A percentile compares a stretch with the other conserved stretches of the same genome.
Evolutionary conservation across 345 rosid genomes (phyloP).

Genomic region (Lenwebbia sp.): DNA sequence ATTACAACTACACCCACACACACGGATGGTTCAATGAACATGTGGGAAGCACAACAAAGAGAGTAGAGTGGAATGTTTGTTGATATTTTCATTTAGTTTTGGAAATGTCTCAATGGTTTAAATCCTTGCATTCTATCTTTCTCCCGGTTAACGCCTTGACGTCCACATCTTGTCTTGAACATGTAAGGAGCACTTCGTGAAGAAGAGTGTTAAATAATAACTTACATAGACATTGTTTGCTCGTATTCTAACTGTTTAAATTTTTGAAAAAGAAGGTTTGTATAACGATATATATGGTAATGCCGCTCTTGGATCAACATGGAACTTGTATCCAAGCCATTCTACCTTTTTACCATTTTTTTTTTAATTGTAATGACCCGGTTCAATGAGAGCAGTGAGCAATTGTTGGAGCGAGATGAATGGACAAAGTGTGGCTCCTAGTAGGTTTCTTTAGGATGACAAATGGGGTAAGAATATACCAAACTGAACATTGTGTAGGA

Average conservation of each 20-base stretch:
- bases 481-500: background rate
- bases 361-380: background rate
- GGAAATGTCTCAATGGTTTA: background rate
- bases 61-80: background rate
- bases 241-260: background rate
- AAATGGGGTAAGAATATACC: background rate
- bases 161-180: background rate
- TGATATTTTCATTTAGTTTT: background rate
- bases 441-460: background rate
- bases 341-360: background rate
- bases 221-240: background rate
- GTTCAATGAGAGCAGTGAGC: fast-evolving
- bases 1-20: background rate
- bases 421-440: background rate
- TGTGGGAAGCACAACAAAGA: background rate
- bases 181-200: background rate
- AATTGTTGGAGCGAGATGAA: background rate
- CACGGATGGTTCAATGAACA: background rate
- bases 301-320: background rate
- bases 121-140: background rate
- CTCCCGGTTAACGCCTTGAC: background rate
- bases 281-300: background rate
- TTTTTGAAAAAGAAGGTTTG: background rate
- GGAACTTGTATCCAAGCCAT: background rate
- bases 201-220: background rate